A percentile compares a stretch with the other conserved stretches of the same genome.
phyloP scores from a whole-genome alignment of 2,329 filamentous ascomycete species.

The Stagonosporopsis tanaceti region DNA sequence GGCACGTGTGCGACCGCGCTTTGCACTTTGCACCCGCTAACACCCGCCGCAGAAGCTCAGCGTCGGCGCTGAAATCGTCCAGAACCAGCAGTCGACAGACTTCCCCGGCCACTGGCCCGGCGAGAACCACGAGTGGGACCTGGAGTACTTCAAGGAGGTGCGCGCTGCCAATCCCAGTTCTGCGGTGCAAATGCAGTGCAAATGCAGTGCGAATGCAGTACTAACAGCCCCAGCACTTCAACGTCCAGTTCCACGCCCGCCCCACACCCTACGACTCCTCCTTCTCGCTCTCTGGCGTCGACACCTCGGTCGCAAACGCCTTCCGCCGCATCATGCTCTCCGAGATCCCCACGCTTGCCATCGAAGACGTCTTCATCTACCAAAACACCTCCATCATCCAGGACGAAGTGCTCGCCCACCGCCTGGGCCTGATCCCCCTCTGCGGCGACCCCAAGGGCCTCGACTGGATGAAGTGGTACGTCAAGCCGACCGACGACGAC shows the following conservation, averaged over 20 bases:
- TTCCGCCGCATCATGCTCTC: slow-evolving; percentile 95
- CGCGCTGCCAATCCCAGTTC: slow-evolving; percentile 7
- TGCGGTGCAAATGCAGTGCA: not conserved
- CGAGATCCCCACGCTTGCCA: slow-evolving; percentile 92
- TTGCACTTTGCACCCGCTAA: slow-evolving; percentile 13
- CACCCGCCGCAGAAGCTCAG: slow-evolving; percentile 72
- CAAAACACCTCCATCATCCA: slow-evolving; percentile 99
- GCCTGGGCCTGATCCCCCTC: slow-evolving; percentile 89
- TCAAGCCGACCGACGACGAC: slow-evolving; percentile 68
- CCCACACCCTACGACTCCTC: slow-evolving; percentile 73
- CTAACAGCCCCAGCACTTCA: slow-evolving; percentile 62
- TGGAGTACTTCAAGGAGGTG: slow-evolving; percentile 73
- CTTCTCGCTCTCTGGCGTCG: slow-evolving; percentile 91
- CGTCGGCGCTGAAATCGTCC: slow-evolving; percentile 89
- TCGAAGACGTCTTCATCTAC: slow-evolving; percentile 90
- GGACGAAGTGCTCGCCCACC: slow-evolving; percentile 92
- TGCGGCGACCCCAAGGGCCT: slow-evolving; percentile 80
- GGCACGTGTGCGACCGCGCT: slow-evolving; percentile 53
- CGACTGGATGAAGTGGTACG: slow-evolving; percentile 82
- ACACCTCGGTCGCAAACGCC: slow-evolving; percentile 93
- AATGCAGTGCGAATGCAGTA: not conserved
- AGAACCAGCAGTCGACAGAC: slow-evolving; percentile 86
- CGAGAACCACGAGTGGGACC: slow-evolving; percentile 83
- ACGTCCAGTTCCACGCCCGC: slow-evolving; percentile 85
- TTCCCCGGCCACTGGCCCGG: slow-evolving; percentile 91